Evolutionary conservation across 1,139 yeast species (phyloP).

Genomic region (Sugiyamaella novakii): DNA sequence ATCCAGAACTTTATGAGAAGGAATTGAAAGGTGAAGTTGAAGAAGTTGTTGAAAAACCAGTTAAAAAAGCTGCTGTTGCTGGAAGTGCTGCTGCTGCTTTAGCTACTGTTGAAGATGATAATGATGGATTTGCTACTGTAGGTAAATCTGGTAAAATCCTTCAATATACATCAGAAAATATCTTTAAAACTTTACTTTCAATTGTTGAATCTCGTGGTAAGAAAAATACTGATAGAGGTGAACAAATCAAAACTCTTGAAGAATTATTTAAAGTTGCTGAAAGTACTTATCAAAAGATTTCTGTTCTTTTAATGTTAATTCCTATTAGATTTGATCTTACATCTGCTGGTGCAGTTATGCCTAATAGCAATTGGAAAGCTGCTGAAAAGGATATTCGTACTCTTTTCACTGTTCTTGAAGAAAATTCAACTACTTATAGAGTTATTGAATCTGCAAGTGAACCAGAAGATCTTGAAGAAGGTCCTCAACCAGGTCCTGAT

Average conservation of each 20-base stretch:
- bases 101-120: constrained; percentile 39
- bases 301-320: constrained; percentile 77
- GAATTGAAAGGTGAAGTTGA: constrained; percentile 45
- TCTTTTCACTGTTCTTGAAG: constrained; percentile 70
- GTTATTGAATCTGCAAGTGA: constrained; percentile 76
- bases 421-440: constrained; percentile 58
- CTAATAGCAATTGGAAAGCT: constrained; percentile 78
- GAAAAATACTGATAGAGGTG: constrained; percentile 83
- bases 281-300: constrained; percentile 72
- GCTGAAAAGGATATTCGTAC: constrained; percentile 63
- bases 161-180: constrained; percentile 46
- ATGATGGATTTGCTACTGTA: constrained; percentile 46
- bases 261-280: constrained; percentile 55
- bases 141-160: constrained; percentile 48
- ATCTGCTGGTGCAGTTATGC: constrained; percentile 69
- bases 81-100: constrained; percentile 24
- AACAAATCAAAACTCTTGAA: constrained; percentile 75
- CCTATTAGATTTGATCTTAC: constrained; percentile 83
- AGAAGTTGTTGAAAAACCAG: constrained; percentile 16
- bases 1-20: constrained; percentile 72
- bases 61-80: constrained; percentile 10
- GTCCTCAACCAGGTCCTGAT: constrained; percentile 67
- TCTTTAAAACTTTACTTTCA: constrained; percentile 72
- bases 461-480: constrained; percentile 73
- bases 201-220: constrained; percentile 93